Base-by-base conservation (phyloP, 2,329 filamentous ascomycete genomes). In the Albophoma yamanashiensis region DNA sequence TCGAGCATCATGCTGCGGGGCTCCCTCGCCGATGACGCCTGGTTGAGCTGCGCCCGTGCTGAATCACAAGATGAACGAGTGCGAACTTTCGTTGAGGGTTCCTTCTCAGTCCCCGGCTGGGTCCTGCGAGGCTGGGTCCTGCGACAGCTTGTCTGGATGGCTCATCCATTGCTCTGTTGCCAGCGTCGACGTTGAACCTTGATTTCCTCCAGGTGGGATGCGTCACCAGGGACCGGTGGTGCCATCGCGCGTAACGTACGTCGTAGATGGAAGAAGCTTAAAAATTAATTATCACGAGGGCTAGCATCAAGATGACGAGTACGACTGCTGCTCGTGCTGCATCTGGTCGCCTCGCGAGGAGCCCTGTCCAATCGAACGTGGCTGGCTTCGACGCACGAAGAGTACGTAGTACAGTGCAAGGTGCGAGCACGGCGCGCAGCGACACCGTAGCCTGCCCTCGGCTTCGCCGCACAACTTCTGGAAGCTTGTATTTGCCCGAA, bases 401-500 rank as follows among this genome's bases (percentile, higher is more conserved):
- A 8, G 7, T 17, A 2, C 9, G 50, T 36, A 53, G 50, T 36
- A 53, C 50, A 12, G 50, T 55, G 50, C 31, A 2, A 34, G 6
- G 50, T 55, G 50, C 20, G 50, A 36, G 31, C 11, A 22, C 22
- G 17, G 4, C 4, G 1, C 2, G 3, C 1, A 12, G 6, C 12
- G 31, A 14, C 50, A 55, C 27, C 17, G 50, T 53, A n/a, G 39
- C 20, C 17, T 27, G 4, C 27, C 47, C 47, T 52, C 27, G 27
- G 25, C 43, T 25, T 25, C 43, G 15, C 40, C 42, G 45, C 45
- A 50, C 45, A 52, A 52, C 9, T n/a, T 34, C 47, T 52, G 25
- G 47, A 52, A 53, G 50, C 27, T 36, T 1, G 9, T 22, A 53
- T 67, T 68, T 67, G 58, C 59, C 69, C 69, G 69, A 69, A 63